These are phyloP conservation scores for Moesziomyces globuligerus DNA, from an alignment of 1,284 basidiomycete species.

Conservation along the genomic window DNA sequence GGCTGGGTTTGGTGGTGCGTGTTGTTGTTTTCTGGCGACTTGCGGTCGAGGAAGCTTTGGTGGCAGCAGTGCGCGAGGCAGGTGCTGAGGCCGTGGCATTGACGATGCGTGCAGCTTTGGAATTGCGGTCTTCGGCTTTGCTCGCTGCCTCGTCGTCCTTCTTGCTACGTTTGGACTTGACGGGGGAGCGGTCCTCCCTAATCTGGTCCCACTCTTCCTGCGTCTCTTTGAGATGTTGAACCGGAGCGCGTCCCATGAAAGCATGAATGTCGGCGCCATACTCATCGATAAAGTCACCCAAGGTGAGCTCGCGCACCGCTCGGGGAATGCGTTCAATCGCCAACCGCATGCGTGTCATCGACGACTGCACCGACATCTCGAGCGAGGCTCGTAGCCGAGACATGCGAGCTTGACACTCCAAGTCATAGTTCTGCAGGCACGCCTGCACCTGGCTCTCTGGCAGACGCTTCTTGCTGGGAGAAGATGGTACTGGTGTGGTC, in stretches of 20 bases:
- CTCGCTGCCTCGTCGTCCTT: conserved; percentile 16
- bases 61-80: conserved; percentile 1
- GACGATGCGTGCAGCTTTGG: conserved; percentile 11
- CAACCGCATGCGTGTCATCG: conserved; percentile 32
- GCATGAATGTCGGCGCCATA: conserved; percentile 46
- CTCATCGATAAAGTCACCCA: conserved; percentile 45
- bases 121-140: conserved; percentile 4
- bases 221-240: conserved; percentile 30
- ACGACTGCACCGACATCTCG: conserved; percentile 29
- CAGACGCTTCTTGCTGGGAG: conserved; percentile 19
- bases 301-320: conserved; percentile 36
- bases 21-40: conserved; percentile 16
- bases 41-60: not conserved
- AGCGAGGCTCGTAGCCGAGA: conserved; percentile 16
- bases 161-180: conserved; percentile 27
- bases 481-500: conserved; percentile 29
- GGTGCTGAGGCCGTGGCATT: conserved; percentile 16
- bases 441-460: conserved; percentile 50
- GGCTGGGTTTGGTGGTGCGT: conserved; percentile 1
- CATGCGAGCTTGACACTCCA: conserved; percentile 33
- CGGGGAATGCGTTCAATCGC: conserved; percentile 41
- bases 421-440: conserved; percentile 49
- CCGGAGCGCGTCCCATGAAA: conserved; percentile 39
- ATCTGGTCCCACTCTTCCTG: conserved; percentile 52
- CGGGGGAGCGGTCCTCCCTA: conserved; percentile 22